phyloP scores from a whole-genome alignment of 345 rosid genomes.

The Corchorus olitorius region DNA sequence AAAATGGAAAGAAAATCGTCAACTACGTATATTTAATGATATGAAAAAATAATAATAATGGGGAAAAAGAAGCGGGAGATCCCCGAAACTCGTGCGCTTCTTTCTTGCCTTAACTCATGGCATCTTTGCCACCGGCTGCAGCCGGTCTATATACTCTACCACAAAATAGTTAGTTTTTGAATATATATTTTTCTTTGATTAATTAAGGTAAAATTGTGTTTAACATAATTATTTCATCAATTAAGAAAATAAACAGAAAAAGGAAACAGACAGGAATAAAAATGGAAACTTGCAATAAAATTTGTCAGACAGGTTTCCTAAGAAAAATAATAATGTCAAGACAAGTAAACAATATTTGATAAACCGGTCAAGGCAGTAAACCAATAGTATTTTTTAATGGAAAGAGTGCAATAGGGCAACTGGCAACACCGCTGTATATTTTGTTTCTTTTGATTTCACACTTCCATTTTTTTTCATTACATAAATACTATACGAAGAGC shows the following conservation, averaged over 20 bases:
- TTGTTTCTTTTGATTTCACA: not conserved
- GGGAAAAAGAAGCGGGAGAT: not conserved
- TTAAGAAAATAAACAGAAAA: too few species aligned
- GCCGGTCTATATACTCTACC: not conserved
- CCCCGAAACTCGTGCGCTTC: constrained; percentile 24
- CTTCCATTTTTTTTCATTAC: not conserved
- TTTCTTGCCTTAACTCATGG: not conserved
- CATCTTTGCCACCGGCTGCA: constrained; percentile 25
- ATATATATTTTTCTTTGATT: too few species aligned
- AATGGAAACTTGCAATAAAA: too few species aligned
- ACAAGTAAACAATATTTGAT: not conserved
- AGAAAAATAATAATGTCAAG: too few species aligned
- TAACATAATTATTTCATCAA: too few species aligned
- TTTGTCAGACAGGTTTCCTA: too few species aligned
- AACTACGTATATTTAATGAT: not conserved
- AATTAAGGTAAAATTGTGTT: too few species aligned
- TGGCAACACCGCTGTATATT: not conserved
- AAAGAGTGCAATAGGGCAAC: not conserved
- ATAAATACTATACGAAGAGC: not conserved
- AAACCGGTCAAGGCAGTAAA: not conserved
- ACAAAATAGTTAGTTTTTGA: too few species aligned
- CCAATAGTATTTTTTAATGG: not conserved
- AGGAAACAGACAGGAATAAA: too few species aligned
- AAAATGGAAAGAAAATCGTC: not conserved
- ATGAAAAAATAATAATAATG: not conserved